phyloP scores from a whole-genome alignment of 2,329 filamentous ascomycete species.

The Phyllosticta citribraziliensis region DNA sequence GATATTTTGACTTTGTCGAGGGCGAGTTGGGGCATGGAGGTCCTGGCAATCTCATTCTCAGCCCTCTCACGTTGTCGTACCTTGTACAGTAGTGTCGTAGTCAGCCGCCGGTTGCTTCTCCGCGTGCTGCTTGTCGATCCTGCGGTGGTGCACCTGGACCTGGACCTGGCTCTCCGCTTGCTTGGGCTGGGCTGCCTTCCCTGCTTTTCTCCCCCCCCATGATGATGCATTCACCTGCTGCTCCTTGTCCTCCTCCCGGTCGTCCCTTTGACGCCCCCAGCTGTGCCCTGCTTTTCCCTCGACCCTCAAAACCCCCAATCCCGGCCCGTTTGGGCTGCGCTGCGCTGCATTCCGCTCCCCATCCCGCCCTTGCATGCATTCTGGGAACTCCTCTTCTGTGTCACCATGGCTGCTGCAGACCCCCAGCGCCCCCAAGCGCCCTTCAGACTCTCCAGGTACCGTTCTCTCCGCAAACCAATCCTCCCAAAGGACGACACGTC shows the following conservation, averaged over 20 bases:
- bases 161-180: too few relatives aligned
- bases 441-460: slow-evolving; percentile 48
- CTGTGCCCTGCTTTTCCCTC: background rate
- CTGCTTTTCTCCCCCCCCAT: background rate
- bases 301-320: background rate
- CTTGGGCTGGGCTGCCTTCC: too few relatives aligned
- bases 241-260: background rate
- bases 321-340: background rate
- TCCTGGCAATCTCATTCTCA: background rate
- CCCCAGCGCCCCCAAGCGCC: slow-evolving; percentile 16
- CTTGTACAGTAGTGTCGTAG: too few relatives aligned
- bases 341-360: background rate
- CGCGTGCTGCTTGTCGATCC: background rate
- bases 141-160: background rate
- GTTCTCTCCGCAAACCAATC: slow-evolving; percentile 43
- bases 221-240: background rate
- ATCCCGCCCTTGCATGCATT: background rate
- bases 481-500: slow-evolving; percentile 12
- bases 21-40: too few relatives aligned
- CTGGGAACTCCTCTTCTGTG: slow-evolving; percentile 9
- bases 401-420: slow-evolving; percentile 15
- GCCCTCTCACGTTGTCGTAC: background rate
- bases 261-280: background rate
- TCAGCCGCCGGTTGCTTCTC: background rate
- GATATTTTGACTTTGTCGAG: too few relatives aligned